phyloP scores from a whole-genome alignment of 2,329 filamentous ascomycete genomes.

The Cladosporium sp. region DNA sequence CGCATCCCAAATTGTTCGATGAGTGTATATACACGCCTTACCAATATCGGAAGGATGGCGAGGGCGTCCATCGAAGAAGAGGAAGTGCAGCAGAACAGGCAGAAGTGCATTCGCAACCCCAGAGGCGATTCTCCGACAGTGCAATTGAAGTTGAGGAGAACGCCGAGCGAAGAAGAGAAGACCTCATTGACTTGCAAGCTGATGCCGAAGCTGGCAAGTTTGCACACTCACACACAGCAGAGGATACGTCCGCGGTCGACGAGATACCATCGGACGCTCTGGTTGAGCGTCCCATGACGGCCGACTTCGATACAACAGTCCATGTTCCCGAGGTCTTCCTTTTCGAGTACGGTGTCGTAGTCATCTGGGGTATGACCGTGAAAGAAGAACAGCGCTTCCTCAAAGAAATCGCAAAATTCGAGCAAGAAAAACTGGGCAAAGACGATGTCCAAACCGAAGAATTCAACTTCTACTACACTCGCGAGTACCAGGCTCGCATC shows the following conservation, averaged over 20 bases:
- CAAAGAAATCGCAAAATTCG: slow-evolving; percentile 91
- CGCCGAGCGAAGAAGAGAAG: slow-evolving; percentile 31
- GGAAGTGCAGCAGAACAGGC: slow-evolving; percentile 20
- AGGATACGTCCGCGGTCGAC: slow-evolving; percentile 4
- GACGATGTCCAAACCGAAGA: slow-evolving; percentile 94
- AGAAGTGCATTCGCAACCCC: slow-evolving; percentile 34
- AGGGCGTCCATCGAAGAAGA: slow-evolving; percentile 21
- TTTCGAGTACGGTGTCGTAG: slow-evolving; percentile 95
- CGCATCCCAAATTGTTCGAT: slow-evolving; percentile 88
- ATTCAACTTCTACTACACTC: slow-evolving; percentile 99
- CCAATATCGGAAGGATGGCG: slow-evolving; percentile 57
- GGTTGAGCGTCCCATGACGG: slow-evolving; percentile 37
- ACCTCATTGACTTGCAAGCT: slow-evolving; percentile 31
- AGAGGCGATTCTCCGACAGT: slow-evolving; percentile 70
- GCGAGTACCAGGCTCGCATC: slow-evolving; percentile 95
- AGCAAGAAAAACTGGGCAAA: slow-evolving; percentile 78
- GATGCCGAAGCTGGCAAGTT: slow-evolving; percentile 2
- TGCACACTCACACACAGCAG: not conserved
- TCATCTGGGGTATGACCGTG: slow-evolving; percentile 97
- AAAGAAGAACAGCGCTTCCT: slow-evolving; percentile 85
- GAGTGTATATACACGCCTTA: slow-evolving; percentile 98
- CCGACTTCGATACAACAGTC: slow-evolving; percentile 80
- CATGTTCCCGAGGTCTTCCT: slow-evolving; percentile 93
- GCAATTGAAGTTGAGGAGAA: slow-evolving; percentile 62
- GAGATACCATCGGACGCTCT: not conserved